Conservation (phyloP, 768 basidiomycete genomes). For the Tremella fuciformis region DNA sequence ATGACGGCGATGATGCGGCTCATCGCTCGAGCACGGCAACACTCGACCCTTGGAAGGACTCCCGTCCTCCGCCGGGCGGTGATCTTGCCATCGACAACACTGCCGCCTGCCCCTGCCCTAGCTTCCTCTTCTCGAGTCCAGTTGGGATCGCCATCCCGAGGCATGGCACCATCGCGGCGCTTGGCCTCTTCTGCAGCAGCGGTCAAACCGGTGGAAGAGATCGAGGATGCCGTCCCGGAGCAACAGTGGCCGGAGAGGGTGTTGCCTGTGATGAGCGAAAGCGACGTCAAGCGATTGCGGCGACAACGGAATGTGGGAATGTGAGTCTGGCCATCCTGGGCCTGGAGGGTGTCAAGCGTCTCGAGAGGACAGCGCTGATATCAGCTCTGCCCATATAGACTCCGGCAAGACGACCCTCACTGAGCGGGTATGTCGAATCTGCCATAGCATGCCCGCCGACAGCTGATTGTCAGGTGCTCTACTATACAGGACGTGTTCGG, state of each 20-base stretch:
- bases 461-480: constrained; percentile 58
- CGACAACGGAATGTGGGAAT: constrained; percentile 94
- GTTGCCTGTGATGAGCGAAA: constrained; percentile 56
- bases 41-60: neutral
- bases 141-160: neutral
- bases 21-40: neutral
- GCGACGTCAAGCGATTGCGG: constrained; percentile 64
- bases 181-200: constrained; percentile 29
- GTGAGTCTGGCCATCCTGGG: constrained; percentile 23
- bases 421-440: constrained; percentile 61
- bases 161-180: neutral
- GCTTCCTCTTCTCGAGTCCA: constrained; percentile 3
- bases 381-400: constrained; percentile 54
- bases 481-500: constrained; percentile 90
- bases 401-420: constrained; percentile 98
- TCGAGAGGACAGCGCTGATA: neutral
- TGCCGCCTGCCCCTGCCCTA: neutral
- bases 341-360: neutral
- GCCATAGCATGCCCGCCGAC: neutral
- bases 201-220: constrained; percentile 24
- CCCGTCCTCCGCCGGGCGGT: neutral
- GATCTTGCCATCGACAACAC: neutral
- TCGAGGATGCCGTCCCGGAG: constrained; percentile 19
- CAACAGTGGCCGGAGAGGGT: constrained; percentile 47
- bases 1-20: neutral